A percentile compares a stretch with the other conserved stretches of the same genome.
Evolutionary conservation across 2,329 filamentous ascomycete species (phyloP).

Genomic region (Ophiostoma ips): DNA sequence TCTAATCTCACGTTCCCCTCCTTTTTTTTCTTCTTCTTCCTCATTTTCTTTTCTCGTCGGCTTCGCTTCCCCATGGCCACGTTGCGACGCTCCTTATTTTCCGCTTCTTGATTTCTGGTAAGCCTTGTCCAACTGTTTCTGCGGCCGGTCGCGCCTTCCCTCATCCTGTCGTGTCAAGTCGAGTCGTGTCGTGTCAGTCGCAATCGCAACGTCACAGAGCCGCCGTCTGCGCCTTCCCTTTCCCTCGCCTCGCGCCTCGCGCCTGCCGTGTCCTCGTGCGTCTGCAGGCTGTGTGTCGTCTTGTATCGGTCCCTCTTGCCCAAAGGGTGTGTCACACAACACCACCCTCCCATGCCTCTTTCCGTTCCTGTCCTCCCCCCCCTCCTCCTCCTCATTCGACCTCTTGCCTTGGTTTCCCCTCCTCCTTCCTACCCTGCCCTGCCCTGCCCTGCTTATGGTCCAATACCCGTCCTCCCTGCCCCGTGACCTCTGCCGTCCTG

Average conservation of each 20-base stretch:
- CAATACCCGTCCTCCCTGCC: not conserved
- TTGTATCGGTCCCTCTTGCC: not conserved
- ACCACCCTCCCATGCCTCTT: conserved; percentile 7
- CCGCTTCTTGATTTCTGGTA: not conserved
- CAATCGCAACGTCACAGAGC: not conserved
- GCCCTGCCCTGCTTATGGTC: not conserved
- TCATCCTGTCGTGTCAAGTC: not conserved
- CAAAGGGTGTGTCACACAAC: conserved; percentile 13
- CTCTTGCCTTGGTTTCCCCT: conserved; percentile 9
- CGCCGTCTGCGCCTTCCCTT: not conserved
- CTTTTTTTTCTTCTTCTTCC: not conserved
- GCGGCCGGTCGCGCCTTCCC: not conserved
- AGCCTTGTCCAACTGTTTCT: not conserved
- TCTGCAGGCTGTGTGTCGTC: not conserved
- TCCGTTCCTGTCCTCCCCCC: not conserved
- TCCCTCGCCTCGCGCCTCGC: not conserved
- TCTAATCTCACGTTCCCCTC: not conserved
- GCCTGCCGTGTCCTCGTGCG: not conserved
- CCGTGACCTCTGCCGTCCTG: not conserved
- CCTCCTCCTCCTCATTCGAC: too few species aligned
- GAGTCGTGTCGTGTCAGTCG: not conserved
- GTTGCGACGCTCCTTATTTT: not conserved
- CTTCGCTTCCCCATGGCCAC: not conserved
- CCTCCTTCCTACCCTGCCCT: not conserved
- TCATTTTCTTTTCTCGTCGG: too few species aligned